Conservation (phyloP, 768 basidiomycete genomes). For the Mrakia gelida region DNA sequence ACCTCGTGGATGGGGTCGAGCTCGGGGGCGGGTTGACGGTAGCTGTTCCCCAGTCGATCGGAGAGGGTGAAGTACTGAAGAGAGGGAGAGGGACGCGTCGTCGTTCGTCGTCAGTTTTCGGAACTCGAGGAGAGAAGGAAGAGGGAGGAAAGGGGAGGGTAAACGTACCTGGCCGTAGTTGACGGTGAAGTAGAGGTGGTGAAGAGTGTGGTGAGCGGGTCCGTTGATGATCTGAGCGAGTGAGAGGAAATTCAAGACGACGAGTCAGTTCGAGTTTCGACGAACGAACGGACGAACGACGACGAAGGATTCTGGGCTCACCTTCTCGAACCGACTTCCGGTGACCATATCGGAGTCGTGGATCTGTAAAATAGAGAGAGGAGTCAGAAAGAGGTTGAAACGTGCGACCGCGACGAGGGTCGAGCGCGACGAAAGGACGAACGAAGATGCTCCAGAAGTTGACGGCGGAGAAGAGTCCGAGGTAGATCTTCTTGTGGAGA, state of each 20-base stretch:
- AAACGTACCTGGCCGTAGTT: constrained; percentile 73
- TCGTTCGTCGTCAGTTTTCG: too few species aligned
- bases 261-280: constrained; percentile 59
- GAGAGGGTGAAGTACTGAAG: constrained; percentile 95
- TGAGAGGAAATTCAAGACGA: constrained; percentile 60
- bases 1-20: constrained; percentile 68
- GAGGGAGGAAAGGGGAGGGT: not conserved
- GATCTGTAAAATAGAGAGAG: constrained; percentile 55
- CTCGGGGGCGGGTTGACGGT: constrained; percentile 75
- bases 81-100: not conserved
- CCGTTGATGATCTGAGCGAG: constrained; percentile 84
- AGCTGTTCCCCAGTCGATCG: constrained; percentile 74
- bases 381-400: not conserved
- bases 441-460: constrained; percentile 93
- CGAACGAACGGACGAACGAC: constrained; percentile 45
- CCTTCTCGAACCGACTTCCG: constrained; percentile 74
- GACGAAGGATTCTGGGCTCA: constrained; percentile 38
- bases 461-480: constrained; percentile 74
- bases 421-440: constrained; percentile 40
- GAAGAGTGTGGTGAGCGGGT: constrained; percentile 96
- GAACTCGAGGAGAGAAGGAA: not conserved
- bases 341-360: constrained; percentile 99
- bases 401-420: too few species aligned
- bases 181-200: constrained; percentile 93
- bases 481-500: constrained; percentile 73